phyloP scores from a whole-genome alignment of 257 asterid species.

The Solanum pennellii region DNA sequence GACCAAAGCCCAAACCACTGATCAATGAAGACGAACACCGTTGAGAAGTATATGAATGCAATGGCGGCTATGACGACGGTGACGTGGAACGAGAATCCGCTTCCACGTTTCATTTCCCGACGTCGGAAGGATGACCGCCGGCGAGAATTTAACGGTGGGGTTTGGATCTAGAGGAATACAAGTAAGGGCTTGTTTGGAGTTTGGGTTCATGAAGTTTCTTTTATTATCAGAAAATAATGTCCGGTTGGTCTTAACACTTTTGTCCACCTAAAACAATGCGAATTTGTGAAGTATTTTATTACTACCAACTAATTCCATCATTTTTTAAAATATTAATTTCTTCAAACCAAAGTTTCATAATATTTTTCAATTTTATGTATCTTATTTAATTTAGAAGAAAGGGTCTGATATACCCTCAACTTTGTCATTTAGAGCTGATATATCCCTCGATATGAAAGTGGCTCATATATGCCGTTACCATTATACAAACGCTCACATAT shows the following conservation, averaged over 20 bases:
- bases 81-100: constrained; percentile 51
- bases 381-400: no score
- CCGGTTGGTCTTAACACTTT: not conserved
- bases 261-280: not conserved
- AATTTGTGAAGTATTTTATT: not conserved
- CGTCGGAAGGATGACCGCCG: not conserved
- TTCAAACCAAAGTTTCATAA: not conserved
- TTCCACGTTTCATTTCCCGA: constrained; percentile 15
- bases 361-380: not conserved
- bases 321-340: not conserved
- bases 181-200: not conserved
- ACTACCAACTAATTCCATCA: not conserved
- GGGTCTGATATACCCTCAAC: no score
- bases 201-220: not conserved
- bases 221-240: not conserved
- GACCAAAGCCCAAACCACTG: constrained; percentile 73
- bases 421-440: no score
- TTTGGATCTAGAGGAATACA: not conserved
- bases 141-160: not conserved
- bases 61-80: constrained; percentile 47
- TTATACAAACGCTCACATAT: no score
- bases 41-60: constrained; percentile 64
- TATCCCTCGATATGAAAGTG: no score
- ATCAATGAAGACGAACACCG: constrained; percentile 75
- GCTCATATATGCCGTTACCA: no score